A percentile compares a stretch with the other conserved stretches of the same genome.
Evolutionary conservation across 1,284 basidiomycete genomes (phyloP).

Genomic region (Cryptococcus sp.): DNA sequence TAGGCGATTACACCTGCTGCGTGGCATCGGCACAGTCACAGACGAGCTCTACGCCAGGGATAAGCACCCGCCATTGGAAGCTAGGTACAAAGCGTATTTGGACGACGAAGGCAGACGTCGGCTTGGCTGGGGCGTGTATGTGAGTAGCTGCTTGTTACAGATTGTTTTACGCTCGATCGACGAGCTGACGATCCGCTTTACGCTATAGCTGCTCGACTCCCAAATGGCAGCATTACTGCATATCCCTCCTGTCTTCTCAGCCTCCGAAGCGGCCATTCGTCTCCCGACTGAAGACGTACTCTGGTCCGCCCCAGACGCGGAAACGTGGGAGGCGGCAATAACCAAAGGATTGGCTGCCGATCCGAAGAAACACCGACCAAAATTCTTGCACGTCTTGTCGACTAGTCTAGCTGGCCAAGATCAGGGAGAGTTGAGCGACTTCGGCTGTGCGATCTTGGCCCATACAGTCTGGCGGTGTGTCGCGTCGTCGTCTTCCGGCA

Average conservation of each 20-base stretch:
- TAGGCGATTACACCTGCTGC: slow-evolving; percentile 31
- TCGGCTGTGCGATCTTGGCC: slow-evolving; percentile 28
- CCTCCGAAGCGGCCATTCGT: slow-evolving; percentile 30
- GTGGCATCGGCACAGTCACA: slow-evolving; percentile 21
- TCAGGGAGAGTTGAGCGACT: slow-evolving; percentile 24
- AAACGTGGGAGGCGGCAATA: slow-evolving; percentile 24
- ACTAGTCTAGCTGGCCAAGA: slow-evolving; percentile 23
- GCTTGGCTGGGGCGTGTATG: slow-evolving; percentile 42
- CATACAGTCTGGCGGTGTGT: slow-evolving; percentile 37
- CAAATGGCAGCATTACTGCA: slow-evolving; percentile 29
- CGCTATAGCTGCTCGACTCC: slow-evolving; percentile 31
- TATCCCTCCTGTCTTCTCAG: slow-evolving; percentile 30
- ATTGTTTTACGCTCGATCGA: neutral
- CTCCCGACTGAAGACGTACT: slow-evolving; percentile 30
- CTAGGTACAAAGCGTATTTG: slow-evolving; percentile 29
- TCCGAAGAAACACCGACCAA: slow-evolving; percentile 11
- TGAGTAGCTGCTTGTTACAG: slow-evolving; percentile 17
- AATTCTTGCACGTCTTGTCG: slow-evolving; percentile 28
- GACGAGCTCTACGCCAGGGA: slow-evolving; percentile 20
- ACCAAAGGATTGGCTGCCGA: slow-evolving; percentile 11
- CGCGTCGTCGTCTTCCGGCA: too few relatives aligned
- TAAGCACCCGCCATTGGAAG: slow-evolving; percentile 16
- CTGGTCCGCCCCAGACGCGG: slow-evolving; percentile 34
- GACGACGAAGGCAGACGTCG: slow-evolving; percentile 36
- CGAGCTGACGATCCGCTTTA: neutral